Evolutionary conservation across 2,329 filamentous ascomycete species (phyloP).

Genomic region (Teratosphaeria pseudoeucalypti): DNA sequence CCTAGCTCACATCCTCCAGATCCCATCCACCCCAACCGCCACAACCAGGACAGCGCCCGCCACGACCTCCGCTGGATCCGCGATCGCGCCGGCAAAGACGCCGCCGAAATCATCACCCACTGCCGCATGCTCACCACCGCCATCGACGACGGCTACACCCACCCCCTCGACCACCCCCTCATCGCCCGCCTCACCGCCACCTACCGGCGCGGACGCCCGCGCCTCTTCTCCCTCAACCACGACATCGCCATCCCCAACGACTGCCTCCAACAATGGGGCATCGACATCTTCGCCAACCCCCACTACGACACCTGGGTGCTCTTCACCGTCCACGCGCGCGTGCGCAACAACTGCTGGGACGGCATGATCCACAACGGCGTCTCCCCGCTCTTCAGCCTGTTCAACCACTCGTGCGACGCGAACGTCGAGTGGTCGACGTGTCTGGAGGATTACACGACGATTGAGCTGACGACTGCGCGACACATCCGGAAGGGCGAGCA

Average conservation of each 20-base stretch:
- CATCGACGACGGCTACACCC: slow-evolving; percentile 6
- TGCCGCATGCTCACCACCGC: slow-evolving; percentile 13
- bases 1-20: background rate
- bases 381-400: slow-evolving; percentile 85
- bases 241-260: slow-evolving; percentile 62
- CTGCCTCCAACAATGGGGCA: slow-evolving; percentile 67
- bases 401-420: slow-evolving; percentile 89
- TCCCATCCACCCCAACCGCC: slow-evolving; percentile 14
- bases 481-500: slow-evolving; percentile 17
- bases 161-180: slow-evolving; percentile 18
- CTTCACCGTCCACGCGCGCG: slow-evolving; percentile 80
- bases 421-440: slow-evolving; percentile 69
- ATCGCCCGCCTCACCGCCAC: slow-evolving; percentile 18
- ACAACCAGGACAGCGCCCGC: slow-evolving; percentile 4
- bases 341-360: slow-evolving; percentile 76
- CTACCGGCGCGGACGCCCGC: slow-evolving; percentile 10
- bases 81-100: slow-evolving; percentile 7
- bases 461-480: slow-evolving; percentile 7
- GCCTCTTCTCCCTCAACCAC: slow-evolving; percentile 57
- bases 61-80: slow-evolving; percentile 19
- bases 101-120: slow-evolving; percentile 11
- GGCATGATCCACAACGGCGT: slow-evolving; percentile 39
- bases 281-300: slow-evolving; percentile 55
- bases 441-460: slow-evolving; percentile 6
- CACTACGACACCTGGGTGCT: slow-evolving; percentile 69